Percentiles rank a stretch among this genome's conserved stretches.
phyloP scores from a whole-genome alignment of 345 rosid genomes.

The Psidium friedrichsthalianum region DNA sequence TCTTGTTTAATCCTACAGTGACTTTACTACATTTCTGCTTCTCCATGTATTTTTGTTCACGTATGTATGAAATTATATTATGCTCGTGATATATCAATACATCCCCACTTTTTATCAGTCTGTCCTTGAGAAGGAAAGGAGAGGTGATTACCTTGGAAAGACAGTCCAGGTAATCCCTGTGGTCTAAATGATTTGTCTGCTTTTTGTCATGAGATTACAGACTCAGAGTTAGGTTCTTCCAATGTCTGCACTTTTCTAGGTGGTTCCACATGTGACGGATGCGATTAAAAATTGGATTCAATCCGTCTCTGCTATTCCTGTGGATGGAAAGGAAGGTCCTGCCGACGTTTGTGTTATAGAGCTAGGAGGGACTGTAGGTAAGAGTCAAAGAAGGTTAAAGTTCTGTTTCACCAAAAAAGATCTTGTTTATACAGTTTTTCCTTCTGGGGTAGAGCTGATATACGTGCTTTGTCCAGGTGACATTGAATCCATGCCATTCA shows the following conservation, averaged over 20 bases:
- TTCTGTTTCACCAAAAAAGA: neutral
- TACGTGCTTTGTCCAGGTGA: constrained; percentile 40
- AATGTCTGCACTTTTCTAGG: constrained; percentile 28
- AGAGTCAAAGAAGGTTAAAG: constrained; percentile 8
- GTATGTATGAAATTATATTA: neutral
- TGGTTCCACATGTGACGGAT: constrained; percentile 94
- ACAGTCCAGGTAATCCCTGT: constrained; percentile 66
- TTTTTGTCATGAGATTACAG: neutral
- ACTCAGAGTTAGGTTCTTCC: neutral
- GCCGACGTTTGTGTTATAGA: constrained; percentile 97
- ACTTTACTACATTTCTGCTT: neutral
- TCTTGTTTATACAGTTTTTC: neutral
- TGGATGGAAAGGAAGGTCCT: constrained; percentile 83
- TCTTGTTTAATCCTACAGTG: neutral
- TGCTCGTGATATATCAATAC: neutral
- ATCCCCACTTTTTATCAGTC: constrained; percentile 28
- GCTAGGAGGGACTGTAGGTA: constrained; percentile 98
- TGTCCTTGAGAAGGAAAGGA: constrained; percentile 82
- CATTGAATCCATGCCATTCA: constrained; percentile 96
- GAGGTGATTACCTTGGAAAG: constrained; percentile 87
- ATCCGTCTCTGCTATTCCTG: constrained; percentile 61
- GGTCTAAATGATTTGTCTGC: neutral
- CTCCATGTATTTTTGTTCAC: neutral
- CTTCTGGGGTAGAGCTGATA: neutral
- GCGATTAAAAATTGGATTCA: constrained; percentile 91